Percentiles rank a stretch among this genome's conserved stretches.
Evolutionary conservation across 192 early-diverging fungal genomes (phyloP).

Genomic region (Chytriomyces sp.): DNA sequence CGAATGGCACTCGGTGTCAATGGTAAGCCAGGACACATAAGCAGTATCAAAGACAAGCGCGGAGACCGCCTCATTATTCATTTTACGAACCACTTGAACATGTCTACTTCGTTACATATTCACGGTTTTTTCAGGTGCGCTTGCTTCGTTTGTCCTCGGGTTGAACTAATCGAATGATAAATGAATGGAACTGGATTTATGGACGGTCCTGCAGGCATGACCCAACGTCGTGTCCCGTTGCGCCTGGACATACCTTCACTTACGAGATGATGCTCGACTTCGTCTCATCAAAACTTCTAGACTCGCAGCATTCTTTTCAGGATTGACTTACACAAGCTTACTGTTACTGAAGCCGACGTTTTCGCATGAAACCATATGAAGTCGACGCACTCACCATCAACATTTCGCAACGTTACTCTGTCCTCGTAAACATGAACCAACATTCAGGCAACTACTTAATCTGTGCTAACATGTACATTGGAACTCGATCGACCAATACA

Average conservation of each 20-base stretch:
- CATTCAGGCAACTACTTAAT: slow-evolving; percentile 33
- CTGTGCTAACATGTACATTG: too few relatives aligned
- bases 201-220: slow-evolving; percentile 73
- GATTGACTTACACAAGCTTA: slow-evolving; percentile 48
- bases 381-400: slow-evolving; percentile 38
- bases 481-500: too few relatives aligned
- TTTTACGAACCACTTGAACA: slow-evolving; percentile 25
- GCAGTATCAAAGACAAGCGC: too few relatives aligned
- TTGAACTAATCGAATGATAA: too few relatives aligned
- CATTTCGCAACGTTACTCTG: slow-evolving; percentile 52
- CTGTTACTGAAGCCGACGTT: slow-evolving; percentile 55
- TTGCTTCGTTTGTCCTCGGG: too few relatives aligned
- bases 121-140: slow-evolving; percentile 81
- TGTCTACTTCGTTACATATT: slow-evolving; percentile 66
- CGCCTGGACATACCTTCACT: slow-evolving; percentile 63
- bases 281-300: slow-evolving; percentile 46
- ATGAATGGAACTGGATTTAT: slow-evolving; percentile 69
- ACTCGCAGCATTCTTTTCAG: slow-evolving; percentile 45
- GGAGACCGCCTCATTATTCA: too few relatives aligned
- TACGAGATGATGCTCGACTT: slow-evolving; percentile 63
- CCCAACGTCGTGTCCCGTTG: slow-evolving; percentile 79
- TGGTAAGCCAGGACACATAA: too few relatives aligned
- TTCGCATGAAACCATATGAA: slow-evolving; percentile 38
- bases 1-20: too few relatives aligned
- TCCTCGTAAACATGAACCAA: slow-evolving; percentile 40